These are phyloP conservation scores for Reticulascus tulasneorum DNA, from an alignment of 2,329 filamentous ascomycete genomes.

Conservation along the genomic window DNA sequence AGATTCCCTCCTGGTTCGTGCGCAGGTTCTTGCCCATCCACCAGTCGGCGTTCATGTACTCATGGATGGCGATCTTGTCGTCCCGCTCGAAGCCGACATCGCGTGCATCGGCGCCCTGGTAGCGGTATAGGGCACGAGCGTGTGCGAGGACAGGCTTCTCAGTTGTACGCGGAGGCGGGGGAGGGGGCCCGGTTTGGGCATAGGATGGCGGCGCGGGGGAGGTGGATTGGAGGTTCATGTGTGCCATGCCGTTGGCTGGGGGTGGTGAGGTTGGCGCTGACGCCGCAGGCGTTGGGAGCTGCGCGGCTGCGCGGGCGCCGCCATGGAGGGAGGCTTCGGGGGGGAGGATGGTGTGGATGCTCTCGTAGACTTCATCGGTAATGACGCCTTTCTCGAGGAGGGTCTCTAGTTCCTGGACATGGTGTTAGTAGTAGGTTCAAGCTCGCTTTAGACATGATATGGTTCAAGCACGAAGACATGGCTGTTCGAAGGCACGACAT, in stretches of 20 bases:
- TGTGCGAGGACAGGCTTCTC: constrained; percentile 61
- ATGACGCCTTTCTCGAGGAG: constrained; percentile 82
- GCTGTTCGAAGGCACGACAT: too few relatives aligned
- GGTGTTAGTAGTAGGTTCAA: constrained; percentile 1
- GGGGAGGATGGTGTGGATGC: constrained; percentile 71
- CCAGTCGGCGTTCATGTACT: constrained; percentile 97
- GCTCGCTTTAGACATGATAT: background rate
- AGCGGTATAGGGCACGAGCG: constrained; percentile 79
- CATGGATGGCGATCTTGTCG: constrained; percentile 74
- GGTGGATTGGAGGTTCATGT: constrained; percentile 30
- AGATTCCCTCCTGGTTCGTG: constrained; percentile 84
- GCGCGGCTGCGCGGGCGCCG: constrained; percentile 36
- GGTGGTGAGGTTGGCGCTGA: constrained; percentile 25
- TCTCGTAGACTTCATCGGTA: constrained; percentile 68
- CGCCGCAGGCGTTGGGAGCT: too few relatives aligned
- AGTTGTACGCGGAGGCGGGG: constrained; percentile 33
- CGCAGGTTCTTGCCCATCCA: constrained; percentile 86
- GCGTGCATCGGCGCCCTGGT: constrained; percentile 72
- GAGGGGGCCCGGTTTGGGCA: constrained; percentile 40
- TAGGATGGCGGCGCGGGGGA: constrained; percentile 48
- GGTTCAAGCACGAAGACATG: too few relatives aligned
- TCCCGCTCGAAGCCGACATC: constrained; percentile 79
- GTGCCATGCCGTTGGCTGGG: constrained; percentile 36
- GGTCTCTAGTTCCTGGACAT: constrained; percentile 78
- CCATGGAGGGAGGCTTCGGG: constrained; percentile 59